A percentile compares a stretch with the other conserved stretches of the same genome.
phyloP scores from a whole-genome alignment of 2,329 filamentous ascomycete species.

The Fusarium decemcellulare region DNA sequence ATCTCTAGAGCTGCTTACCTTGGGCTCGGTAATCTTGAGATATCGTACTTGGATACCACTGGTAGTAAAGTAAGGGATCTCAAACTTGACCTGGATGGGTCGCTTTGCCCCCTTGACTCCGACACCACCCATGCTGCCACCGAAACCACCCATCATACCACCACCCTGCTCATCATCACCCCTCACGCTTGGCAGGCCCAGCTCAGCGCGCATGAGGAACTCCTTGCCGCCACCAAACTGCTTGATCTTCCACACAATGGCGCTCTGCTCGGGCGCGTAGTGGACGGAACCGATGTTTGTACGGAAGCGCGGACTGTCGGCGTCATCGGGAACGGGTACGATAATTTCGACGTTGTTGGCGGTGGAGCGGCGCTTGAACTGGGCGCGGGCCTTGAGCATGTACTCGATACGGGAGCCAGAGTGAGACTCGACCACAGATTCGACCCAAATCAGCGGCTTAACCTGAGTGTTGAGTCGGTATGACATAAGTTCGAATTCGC shows the following conservation, averaged over 20 bases:
- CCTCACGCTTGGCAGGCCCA: constrained; percentile 93
- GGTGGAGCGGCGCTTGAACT: constrained; percentile 97
- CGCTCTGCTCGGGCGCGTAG: constrained; percentile 96
- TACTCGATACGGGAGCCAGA: constrained; percentile 97
- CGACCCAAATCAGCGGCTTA: constrained; percentile 98
- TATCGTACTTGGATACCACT: constrained; percentile 99
- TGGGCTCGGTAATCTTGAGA: constrained; percentile 98
- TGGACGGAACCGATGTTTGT: constrained; percentile 98
- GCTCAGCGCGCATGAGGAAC: constrained; percentile 97
- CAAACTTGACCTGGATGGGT: constrained; percentile 99
- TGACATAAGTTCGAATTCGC: constrained; percentile 99
- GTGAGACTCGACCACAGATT: constrained; percentile 96
- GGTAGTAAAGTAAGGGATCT: constrained; percentile 99
- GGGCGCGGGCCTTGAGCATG: constrained; percentile 97
- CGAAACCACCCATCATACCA: constrained; percentile 97
- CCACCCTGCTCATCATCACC: constrained; percentile 96
- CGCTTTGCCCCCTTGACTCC: constrained; percentile 89
- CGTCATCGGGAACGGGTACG: constrained; percentile 96
- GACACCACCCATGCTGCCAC: constrained; percentile 95
- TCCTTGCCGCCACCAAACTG: constrained; percentile 99
- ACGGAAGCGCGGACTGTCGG: constrained; percentile 94
- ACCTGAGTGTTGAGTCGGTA: constrained; percentile 99
- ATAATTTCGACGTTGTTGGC: constrained; percentile 99
- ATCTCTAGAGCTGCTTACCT: constrained; percentile 73
- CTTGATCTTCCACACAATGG: constrained; percentile 99